A percentile compares a stretch with the other conserved stretches of the same genome.
Conservation (phyloP, 768 basidiomycete species). For the Asterophora parasitica region DNA sequence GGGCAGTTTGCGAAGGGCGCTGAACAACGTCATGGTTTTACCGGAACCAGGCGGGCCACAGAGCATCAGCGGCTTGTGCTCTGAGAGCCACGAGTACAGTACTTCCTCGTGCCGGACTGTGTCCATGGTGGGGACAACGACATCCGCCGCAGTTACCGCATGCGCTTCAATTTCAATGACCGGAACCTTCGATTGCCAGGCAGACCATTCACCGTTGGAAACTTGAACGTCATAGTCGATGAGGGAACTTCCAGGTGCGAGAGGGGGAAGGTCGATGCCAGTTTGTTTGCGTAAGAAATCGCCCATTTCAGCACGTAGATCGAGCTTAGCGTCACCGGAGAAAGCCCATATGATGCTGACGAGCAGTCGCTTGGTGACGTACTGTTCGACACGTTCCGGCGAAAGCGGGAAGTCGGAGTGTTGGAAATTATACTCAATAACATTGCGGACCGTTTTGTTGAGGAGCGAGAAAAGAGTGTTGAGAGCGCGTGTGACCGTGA, state of each 20-base stretch:
- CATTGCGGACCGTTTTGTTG: constrained; percentile 91
- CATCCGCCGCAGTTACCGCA: constrained; percentile 90
- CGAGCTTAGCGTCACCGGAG: constrained; percentile 92
- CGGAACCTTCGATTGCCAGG: constrained; percentile 91
- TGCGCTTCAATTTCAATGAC: constrained; percentile 96
- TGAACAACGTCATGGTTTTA: constrained; percentile 99
- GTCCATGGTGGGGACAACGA: constrained; percentile 97
- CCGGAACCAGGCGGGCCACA: constrained; percentile 99
- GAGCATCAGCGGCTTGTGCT: constrained; percentile 96
- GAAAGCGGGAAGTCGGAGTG: constrained; percentile 93
- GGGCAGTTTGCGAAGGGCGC: constrained; percentile 92
- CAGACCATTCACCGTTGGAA: constrained; percentile 76
- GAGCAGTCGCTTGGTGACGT: constrained; percentile 83
- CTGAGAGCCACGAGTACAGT: constrained; percentile 96
- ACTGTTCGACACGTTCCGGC: constrained; percentile 82
- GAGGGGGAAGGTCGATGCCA: constrained; percentile 82
- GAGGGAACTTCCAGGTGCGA: constrained; percentile 73
- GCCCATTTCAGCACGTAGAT: constrained; percentile 84
- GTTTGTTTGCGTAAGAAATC: constrained; percentile 81
- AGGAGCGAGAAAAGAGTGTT: constrained; percentile 95
- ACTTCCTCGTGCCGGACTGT: constrained; percentile 99
- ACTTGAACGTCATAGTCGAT: constrained; percentile 96
- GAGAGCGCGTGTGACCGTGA: constrained; percentile 85
- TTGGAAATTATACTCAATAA: constrained; percentile 92
- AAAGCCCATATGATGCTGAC: constrained; percentile 98